Percentiles rank a stretch among this genome's conserved stretches.
phyloP scores from a whole-genome alignment of 129 eudicot species.

The carrot (Daucus carota) region DNA sequence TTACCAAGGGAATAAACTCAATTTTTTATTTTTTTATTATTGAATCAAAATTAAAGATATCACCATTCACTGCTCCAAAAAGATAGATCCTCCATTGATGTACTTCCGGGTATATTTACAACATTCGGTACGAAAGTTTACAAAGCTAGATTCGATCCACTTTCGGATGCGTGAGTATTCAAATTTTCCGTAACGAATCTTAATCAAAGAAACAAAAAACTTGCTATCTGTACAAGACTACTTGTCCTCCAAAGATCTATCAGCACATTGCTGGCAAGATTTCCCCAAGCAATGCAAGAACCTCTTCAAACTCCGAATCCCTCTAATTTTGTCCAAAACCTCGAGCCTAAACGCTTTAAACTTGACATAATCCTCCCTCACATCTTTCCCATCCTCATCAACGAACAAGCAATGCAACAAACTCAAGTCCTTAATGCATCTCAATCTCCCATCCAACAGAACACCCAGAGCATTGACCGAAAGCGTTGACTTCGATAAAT shows the following conservation, averaged over 20 bases:
- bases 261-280: conserved; percentile 6
- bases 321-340: conserved; percentile 5
- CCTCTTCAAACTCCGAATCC: conserved; percentile 7
- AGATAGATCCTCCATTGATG: not conserved
- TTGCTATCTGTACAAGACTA: not conserved
- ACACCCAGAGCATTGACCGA: not conserved
- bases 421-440: conserved; percentile 10
- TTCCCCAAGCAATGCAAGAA: conserved; percentile 14
- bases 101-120: no score
- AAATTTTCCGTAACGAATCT: no score
- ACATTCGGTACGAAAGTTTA: no score
- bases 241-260: conserved; percentile 2
- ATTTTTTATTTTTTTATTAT: no score
- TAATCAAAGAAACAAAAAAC: not conserved
- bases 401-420: conserved; percentile 15
- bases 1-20: no score
- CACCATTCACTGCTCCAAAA: not conserved
- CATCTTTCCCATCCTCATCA: conserved; percentile 10
- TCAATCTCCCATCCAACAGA: conserved; percentile 20
- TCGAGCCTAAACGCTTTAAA: conserved; percentile 3
- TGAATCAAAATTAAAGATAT: no score
- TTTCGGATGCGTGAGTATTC: no score
- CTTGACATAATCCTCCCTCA: conserved; percentile 8
- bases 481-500: conserved; percentile 9
- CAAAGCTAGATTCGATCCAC: not conserved